These are phyloP conservation scores for Linderina pennispora DNA, from an alignment of 192 early-diverging fungal genomes.

Conservation along the genomic window DNA sequence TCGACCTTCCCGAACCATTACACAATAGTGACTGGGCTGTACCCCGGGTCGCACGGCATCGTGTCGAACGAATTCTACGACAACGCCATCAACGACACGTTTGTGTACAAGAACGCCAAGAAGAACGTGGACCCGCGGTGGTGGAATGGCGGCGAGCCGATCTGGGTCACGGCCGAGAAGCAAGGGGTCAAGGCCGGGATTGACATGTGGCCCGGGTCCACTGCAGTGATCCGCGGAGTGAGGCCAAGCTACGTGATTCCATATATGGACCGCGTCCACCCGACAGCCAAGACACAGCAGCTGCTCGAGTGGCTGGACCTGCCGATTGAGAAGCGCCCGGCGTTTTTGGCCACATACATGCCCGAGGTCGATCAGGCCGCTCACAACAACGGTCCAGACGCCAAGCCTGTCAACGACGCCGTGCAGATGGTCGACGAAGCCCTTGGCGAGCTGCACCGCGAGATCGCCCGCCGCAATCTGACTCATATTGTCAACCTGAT, in stretches of 20 bases:
- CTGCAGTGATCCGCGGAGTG: constrained; percentile 47
- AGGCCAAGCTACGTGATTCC: constrained; percentile 62
- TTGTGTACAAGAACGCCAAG: constrained; percentile 66
- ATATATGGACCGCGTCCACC: constrained; percentile 43
- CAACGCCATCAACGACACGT: constrained; percentile 59
- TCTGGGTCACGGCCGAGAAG: constrained; percentile 83
- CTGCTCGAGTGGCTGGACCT: constrained; percentile 75
- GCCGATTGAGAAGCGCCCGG: constrained; percentile 60
- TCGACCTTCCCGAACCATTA: constrained; percentile 95
- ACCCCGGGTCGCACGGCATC: constrained; percentile 89
- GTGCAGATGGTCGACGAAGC: constrained; percentile 53
- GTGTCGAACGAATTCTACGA: constrained; percentile 83
- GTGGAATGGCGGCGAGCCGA: constrained; percentile 85
- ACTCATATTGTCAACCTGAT: constrained; percentile 59
- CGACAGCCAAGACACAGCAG: constrained; percentile 52
- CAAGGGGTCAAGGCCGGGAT: constrained; percentile 65
- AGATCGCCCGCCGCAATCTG: constrained; percentile 54
- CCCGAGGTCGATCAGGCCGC: constrained; percentile 76
- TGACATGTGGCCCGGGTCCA: constrained; percentile 87
- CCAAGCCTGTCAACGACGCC: constrained; percentile 53
- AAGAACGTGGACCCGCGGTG: constrained; percentile 62
- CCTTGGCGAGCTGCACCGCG: constrained; percentile 52
- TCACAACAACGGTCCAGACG: constrained; percentile 67
- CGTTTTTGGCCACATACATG: constrained; percentile 71
- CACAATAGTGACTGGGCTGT: constrained; percentile 84